Base-by-base conservation (phyloP, 768 basidiomycete species). In the Phylloporus rhodoxanthus region DNA sequence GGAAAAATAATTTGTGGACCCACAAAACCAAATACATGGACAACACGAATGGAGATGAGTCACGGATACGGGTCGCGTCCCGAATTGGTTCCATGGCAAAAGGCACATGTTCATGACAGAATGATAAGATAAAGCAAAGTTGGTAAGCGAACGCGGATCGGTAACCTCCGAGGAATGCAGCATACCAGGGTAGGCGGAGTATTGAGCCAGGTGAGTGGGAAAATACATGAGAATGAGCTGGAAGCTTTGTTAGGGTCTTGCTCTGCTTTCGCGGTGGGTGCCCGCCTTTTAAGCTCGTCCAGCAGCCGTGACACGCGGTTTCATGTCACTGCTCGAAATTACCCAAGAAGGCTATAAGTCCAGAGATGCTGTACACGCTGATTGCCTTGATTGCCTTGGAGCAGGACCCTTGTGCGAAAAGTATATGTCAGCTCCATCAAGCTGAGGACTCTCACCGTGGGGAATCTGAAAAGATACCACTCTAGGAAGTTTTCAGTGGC, bases 1-100 rank as follows among this genome's bases (percentile, higher is more conserved):
- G 45, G 37, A 38, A 62, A 65, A 68, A 61, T 58, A 59, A 45
- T 29, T 47, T 8, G 48, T 54, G 66, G 66, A 68, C 66, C 66
- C 66, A 68, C 66, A 68, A 34, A 39, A 38, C 66, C 66, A 68
- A 68, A 68, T 56, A 68, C 19, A 41, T 38, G 50, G 39, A 60
- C 63, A 68, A 63, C 58, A 60, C 52, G 43, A 33, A 28, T 47
- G 11, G 37, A 39, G 33, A 30, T 54, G 45, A 30, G 43, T 25
- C 45, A 26, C 25, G 13, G 28, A 49, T 41, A 52, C 52, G 60
- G 51, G 60, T 51, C 51, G 54, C 47, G 55, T 45, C 33, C 49
- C 48, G 36, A 48, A 45, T 42, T 45, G 45, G 17, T 17, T 11
- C 40, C 17, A 29, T 29, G 23, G 42, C 15, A 33, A 40, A 29